phyloP scores from a whole-genome alignment of 2,329 filamentous ascomycete genomes.

The Phyllosticta citriasiana region DNA sequence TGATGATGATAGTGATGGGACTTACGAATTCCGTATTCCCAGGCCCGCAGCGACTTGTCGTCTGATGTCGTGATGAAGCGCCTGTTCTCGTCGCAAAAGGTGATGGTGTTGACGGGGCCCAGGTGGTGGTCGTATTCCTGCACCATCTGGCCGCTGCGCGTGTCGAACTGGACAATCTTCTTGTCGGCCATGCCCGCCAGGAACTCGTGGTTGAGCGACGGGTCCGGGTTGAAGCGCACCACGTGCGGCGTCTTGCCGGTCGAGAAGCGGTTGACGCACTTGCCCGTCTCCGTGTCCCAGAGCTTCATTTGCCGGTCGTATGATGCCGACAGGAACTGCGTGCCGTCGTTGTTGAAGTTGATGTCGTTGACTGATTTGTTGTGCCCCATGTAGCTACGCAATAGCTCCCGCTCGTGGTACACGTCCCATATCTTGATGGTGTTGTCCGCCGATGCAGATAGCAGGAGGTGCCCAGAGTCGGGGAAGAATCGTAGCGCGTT shows the following conservation, averaged over 20 bases:
- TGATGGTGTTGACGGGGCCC: conserved; percentile 95
- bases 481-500: conserved; percentile 89
- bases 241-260: conserved; percentile 95
- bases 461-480: conserved; percentile 70
- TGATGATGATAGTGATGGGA: background rate
- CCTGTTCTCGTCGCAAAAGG: conserved; percentile 86
- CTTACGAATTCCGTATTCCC: conserved; percentile 80
- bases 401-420: conserved; percentile 77
- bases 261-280: conserved; percentile 78
- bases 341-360: conserved; percentile 73
- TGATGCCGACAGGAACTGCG: conserved; percentile 78
- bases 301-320: conserved; percentile 96
- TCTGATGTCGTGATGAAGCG: conserved; percentile 97
- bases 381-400: conserved; percentile 88
- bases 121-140: conserved; percentile 98
- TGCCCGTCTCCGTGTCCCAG: conserved; percentile 94
- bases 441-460: conserved; percentile 82
- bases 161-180: conserved; percentile 97
- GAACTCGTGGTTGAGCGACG: conserved; percentile 75
- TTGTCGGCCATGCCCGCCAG: conserved; percentile 96
- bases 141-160: conserved; percentile 67
- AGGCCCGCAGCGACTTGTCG: conserved; percentile 89
- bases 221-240: conserved; percentile 79
- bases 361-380: conserved; percentile 83
- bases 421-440: conserved; percentile 93